Conservation (phyloP, 495 filamentous ascomycete species). For the Penicillium flavigenum region DNA sequence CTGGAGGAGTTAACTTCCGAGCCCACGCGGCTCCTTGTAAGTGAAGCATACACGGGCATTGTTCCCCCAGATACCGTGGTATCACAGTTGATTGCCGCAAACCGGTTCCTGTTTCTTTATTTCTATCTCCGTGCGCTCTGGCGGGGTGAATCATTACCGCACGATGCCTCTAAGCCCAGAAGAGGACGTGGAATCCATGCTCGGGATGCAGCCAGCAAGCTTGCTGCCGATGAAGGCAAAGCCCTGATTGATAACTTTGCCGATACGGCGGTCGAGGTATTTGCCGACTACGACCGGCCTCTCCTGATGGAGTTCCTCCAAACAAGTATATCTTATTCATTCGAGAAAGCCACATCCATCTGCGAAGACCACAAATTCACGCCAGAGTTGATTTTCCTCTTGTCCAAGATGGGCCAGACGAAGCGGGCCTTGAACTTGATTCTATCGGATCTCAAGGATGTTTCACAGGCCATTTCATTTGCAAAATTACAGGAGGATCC, state of each 20-base stretch:
- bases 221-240: conserved; percentile 60
- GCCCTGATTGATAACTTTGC: conserved; percentile 81
- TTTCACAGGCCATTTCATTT: conserved; percentile 88
- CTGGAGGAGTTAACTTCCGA: conserved; percentile 76
- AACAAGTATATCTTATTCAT: conserved; percentile 75
- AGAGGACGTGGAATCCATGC: conserved; percentile 40
- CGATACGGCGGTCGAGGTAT: conserved; percentile 80
- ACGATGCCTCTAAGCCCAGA: conserved; percentile 38
- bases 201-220: conserved; percentile 44
- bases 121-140: conserved; percentile 89
- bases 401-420: conserved; percentile 90
- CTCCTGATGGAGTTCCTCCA: conserved; percentile 87
- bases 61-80: conserved; percentile 78
- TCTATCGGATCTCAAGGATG: conserved; percentile 81
- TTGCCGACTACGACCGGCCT: conserved; percentile 75
- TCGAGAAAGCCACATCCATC: conserved; percentile 70
- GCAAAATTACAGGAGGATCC: conserved; percentile 88
- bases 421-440: conserved; percentile 89
- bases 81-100: conserved; percentile 60
- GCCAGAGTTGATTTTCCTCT: conserved; percentile 86
- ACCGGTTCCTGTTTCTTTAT: conserved; percentile 71
- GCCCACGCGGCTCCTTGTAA: conserved; percentile 80
- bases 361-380: conserved; percentile 79
- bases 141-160: conserved; percentile 61
- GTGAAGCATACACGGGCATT: conserved; percentile 84